phyloP scores from a whole-genome alignment of 2,329 filamentous ascomycete genomes.

The Phaeophleospora eucalypticola region DNA sequence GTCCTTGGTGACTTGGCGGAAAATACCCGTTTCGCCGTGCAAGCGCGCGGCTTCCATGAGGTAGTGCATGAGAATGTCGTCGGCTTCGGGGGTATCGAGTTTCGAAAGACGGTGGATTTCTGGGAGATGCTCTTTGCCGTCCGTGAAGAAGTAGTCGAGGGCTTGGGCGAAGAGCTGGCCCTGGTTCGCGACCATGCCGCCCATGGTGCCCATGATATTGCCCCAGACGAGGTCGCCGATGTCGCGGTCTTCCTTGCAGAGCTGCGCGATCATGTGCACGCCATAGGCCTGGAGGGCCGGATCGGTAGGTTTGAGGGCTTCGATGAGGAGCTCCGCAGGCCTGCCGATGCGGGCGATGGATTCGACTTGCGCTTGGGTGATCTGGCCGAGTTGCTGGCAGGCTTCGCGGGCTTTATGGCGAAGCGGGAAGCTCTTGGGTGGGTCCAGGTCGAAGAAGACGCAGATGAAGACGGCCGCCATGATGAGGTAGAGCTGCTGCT shows the following conservation, averaged over 20 bases:
- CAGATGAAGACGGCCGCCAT: constrained; percentile 51
- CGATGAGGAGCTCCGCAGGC: constrained; percentile 39
- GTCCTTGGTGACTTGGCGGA: constrained; percentile 35
- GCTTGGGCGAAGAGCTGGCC: constrained; percentile 56
- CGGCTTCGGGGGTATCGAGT: constrained; percentile 42
- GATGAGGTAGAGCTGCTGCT: constrained; percentile 52
- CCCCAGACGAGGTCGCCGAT: constrained; percentile 53
- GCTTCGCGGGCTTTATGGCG: constrained; percentile 45
- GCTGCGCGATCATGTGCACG: constrained; percentile 51
- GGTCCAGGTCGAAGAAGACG: constrained; percentile 54
- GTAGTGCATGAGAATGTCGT: constrained; percentile 50
- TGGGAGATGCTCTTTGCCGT: constrained; percentile 45
- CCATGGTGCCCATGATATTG: constrained; percentile 55
- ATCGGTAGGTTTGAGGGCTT: constrained; percentile 35
- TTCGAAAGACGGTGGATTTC: constrained; percentile 48
- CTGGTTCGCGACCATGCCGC: constrained; percentile 54
- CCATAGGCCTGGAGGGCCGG: constrained; percentile 51
- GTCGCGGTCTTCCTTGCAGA: constrained; percentile 44
- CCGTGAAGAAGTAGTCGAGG: constrained; percentile 54
- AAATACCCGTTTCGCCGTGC: constrained; percentile 37
- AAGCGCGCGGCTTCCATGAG: constrained; percentile 44
- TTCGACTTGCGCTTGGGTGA: constrained; percentile 48
- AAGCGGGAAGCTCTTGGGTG: constrained; percentile 50
- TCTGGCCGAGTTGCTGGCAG: constrained; percentile 47
- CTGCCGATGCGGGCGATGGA: constrained; percentile 40